These are phyloP conservation scores for Cladorrhinum sp. DNA, from an alignment of 2,329 filamentous ascomycete species.

Conservation along the genomic window DNA sequence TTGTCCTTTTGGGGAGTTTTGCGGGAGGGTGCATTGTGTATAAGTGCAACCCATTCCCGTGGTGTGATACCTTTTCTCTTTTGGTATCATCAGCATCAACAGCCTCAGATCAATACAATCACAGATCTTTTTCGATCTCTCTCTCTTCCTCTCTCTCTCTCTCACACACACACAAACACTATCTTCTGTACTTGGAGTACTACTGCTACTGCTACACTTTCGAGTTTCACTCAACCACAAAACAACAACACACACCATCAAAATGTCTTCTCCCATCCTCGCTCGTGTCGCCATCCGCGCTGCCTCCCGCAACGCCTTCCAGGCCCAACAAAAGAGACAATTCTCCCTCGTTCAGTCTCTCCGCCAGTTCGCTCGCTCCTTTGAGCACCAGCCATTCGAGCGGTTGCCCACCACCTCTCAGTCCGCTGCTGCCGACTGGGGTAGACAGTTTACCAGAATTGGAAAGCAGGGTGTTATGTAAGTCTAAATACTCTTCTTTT, in stretches of 20 bases:
- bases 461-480: slow-evolving; percentile 35
- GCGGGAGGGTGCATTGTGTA: not conserved
- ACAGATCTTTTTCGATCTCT: too few relatives aligned
- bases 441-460: slow-evolving; percentile 34
- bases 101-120: not conserved
- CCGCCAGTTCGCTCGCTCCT: slow-evolving; percentile 35
- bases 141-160: not conserved
- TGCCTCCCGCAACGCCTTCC: slow-evolving; percentile 29
- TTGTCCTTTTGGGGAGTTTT: not conserved
- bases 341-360: slow-evolving; percentile 37
- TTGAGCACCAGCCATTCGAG: slow-evolving; percentile 40
- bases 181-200: not conserved
- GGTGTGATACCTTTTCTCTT: not conserved
- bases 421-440: slow-evolving; percentile 37
- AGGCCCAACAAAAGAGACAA: slow-evolving; percentile 28
- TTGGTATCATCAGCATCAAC: slow-evolving; percentile 6
- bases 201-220: not conserved
- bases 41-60: not conserved
- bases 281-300: slow-evolving; percentile 35
- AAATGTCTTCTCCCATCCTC: slow-evolving; percentile 26
- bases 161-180: not conserved
- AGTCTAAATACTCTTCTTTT: too few relatives aligned
- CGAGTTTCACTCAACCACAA: not conserved
- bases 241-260: slow-evolving; percentile 8
- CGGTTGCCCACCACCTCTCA: slow-evolving; percentile 32